These are phyloP conservation scores for Sporothrix inflata DNA, from an alignment of 2,329 filamentous ascomycete species.

Conservation along the genomic window DNA sequence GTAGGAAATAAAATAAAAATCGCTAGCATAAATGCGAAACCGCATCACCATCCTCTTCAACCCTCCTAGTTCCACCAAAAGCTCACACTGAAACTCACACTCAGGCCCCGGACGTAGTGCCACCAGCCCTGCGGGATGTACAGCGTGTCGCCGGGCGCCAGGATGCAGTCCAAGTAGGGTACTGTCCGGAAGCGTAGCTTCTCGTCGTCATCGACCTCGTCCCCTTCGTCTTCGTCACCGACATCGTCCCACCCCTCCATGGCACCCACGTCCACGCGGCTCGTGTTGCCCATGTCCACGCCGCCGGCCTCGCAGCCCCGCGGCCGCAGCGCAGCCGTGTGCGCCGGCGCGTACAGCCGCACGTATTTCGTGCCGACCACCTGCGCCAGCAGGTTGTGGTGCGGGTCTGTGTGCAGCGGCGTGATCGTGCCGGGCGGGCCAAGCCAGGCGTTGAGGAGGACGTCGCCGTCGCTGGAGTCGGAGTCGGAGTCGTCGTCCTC, in stretches of 20 bases:
- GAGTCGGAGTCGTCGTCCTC: conserved; percentile 35
- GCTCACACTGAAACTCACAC: conserved; percentile 88
- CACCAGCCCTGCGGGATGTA: conserved; percentile 96
- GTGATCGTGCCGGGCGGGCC: conserved; percentile 87
- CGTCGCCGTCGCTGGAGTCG: background rate
- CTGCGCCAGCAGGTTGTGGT: conserved; percentile 90
- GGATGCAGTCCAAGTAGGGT: conserved; percentile 73
- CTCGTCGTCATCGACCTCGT: conserved; percentile 38
- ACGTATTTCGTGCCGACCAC: conserved; percentile 91
- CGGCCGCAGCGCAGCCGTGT: conserved; percentile 62
- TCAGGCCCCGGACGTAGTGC: conserved; percentile 91
- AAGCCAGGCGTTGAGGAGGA: conserved; percentile 69
- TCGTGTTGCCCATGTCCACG: conserved; percentile 93
- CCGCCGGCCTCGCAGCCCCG: conserved; percentile 63
- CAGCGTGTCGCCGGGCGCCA: conserved; percentile 80
- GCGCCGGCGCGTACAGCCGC: conserved; percentile 76
- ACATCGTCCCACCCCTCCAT: conserved; percentile 62
- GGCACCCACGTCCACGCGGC: conserved; percentile 72
- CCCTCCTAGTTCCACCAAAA: conserved; percentile 92
- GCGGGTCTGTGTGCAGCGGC: conserved; percentile 92
- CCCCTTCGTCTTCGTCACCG: conserved; percentile 36
- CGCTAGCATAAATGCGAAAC: no score
- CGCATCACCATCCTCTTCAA: no score
- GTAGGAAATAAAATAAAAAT: no score
- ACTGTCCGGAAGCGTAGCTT: conserved; percentile 56